A percentile compares a stretch with the other conserved stretches of the same genome.
Evolutionary conservation across 768 basidiomycete species (phyloP).

Genomic region (Termitomyces sp.): DNA sequence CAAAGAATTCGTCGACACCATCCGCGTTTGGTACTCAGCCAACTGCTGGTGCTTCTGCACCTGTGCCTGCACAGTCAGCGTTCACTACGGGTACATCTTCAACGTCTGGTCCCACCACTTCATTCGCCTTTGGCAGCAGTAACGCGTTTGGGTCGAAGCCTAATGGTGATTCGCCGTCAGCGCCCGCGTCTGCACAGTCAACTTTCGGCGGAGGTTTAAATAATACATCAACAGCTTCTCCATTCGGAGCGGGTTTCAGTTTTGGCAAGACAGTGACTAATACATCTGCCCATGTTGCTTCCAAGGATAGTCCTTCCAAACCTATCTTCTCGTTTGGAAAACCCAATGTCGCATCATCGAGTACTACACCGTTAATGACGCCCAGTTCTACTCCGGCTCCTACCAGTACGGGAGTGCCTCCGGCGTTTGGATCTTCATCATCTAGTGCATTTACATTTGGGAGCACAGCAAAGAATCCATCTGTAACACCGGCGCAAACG

Average conservation of each 20-base stretch:
- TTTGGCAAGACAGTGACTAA: constrained; percentile 7
- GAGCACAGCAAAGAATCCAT: constrained; percentile 9
- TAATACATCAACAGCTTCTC: constrained; percentile 2
- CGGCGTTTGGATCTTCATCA: neutral
- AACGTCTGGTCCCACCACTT: neutral
- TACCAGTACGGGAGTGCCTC: neutral
- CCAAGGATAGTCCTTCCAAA: constrained; percentile 1
- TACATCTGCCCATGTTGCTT: neutral
- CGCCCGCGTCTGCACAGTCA: neutral
- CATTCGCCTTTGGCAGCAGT: neutral
- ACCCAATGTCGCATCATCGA: neutral
- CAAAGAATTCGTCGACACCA: constrained; percentile 2
- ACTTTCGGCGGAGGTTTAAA: constrained; percentile 1
- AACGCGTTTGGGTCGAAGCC: neutral
- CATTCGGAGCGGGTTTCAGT: neutral
- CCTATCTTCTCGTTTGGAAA: constrained; percentile 13
- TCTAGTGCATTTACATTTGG: neutral
- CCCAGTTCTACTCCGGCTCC: constrained; percentile 5
- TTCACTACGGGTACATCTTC: neutral
- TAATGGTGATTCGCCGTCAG: neutral
- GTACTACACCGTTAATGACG: constrained; percentile 1
- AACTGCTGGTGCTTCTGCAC: neutral
- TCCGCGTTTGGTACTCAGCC: constrained; percentile 4
- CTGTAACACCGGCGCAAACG: constrained; percentile 16
- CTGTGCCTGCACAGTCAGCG: neutral